phyloP scores from a whole-genome alignment of 2,329 filamentous ascomycete species.

The Microdochium bolleyi region DNA sequence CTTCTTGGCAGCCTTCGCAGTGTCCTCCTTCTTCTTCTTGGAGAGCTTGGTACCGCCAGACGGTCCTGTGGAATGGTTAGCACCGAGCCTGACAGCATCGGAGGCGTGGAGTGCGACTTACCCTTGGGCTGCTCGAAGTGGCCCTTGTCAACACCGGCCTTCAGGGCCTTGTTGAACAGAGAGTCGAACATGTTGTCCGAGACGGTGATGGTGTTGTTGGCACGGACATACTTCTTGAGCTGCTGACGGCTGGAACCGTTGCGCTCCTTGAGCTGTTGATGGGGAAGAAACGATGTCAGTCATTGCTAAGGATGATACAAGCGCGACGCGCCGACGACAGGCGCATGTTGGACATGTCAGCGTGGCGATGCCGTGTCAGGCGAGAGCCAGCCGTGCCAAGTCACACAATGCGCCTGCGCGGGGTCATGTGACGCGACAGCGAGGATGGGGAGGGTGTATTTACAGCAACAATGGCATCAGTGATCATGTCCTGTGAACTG shows the following conservation, averaged over 20 bases:
- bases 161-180: slow-evolving; percentile 64
- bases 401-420: slow-evolving; percentile 1
- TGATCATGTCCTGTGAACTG: slow-evolving; percentile 49
- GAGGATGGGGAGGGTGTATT: slow-evolving; percentile 25
- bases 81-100: slow-evolving; percentile 2
- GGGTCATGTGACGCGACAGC: slow-evolving; percentile 19
- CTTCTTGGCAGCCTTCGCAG: slow-evolving; percentile 34
- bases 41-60: slow-evolving; percentile 90
- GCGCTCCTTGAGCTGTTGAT: slow-evolving; percentile 49
- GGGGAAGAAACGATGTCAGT: background rate
- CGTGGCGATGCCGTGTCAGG: slow-evolving; percentile 2
- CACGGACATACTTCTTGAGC: slow-evolving; percentile 48
- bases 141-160: slow-evolving; percentile 74
- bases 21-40: slow-evolving; percentile 57
- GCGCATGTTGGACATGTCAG: background rate
- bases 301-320: background rate
- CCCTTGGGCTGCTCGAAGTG: slow-evolving; percentile 88
- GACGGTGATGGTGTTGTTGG: slow-evolving; percentile 24
- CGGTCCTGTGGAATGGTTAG: slow-evolving; percentile 46
- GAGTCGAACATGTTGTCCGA: slow-evolving; percentile 49
- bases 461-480: slow-evolving; percentile 54
- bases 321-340: background rate
- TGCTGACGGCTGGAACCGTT: slow-evolving; percentile 54
- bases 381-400: slow-evolving; percentile 1
- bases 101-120: slow-evolving; percentile 31